Base-by-base conservation (phyloP, 495 filamentous ascomycete genomes). In the Tuber magnatum region DNA sequence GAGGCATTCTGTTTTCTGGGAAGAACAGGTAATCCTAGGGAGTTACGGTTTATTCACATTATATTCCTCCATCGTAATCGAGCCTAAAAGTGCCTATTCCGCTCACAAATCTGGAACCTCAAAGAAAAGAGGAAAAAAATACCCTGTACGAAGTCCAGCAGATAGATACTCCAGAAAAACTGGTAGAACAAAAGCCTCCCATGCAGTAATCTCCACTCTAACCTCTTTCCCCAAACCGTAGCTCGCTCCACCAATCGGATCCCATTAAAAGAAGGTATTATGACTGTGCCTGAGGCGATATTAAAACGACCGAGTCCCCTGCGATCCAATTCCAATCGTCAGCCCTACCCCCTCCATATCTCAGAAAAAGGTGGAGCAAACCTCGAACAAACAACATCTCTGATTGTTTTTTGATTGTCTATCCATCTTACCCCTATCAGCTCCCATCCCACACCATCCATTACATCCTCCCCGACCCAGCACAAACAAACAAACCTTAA, bases 351-450 rank as follows among this genome's bases (percentile, higher is more conserved):
- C 18, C 73, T 44, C 38, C 48, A 72, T 73, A 39, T 14, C 20
- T 68, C 41, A 46, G 24, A 69, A 8, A 65, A 61, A 35, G 28
- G 28, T 35, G 1, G 9, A 1, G 85, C 88, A 73, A 83, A 97
- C 94, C 95, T 91, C 95, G 87, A 40, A 99, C 95, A 82, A 99
- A 99, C n/a, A 99, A 85, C 95, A 98, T 99, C 83, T 98, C 96
- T 65, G 93, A 94, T 81, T 97, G 94, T 85, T 96, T 97, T 84
- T 93, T 95, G 74, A 94, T 90, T 18, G 93, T 97, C 94, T 97
- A 76, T n/a, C 48, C 20, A 48, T 72, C 69, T 3, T 44, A 41
- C 38, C 24, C 12, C 40, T n/a, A 43, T 51, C 68, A 75, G 46
- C 44, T 71, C 42, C 12, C 44, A 40, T 70, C 46, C 39, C 38